Conservation (phyloP, 2,329 filamentous ascomycete species). For the Monilinia polystroma region DNA sequence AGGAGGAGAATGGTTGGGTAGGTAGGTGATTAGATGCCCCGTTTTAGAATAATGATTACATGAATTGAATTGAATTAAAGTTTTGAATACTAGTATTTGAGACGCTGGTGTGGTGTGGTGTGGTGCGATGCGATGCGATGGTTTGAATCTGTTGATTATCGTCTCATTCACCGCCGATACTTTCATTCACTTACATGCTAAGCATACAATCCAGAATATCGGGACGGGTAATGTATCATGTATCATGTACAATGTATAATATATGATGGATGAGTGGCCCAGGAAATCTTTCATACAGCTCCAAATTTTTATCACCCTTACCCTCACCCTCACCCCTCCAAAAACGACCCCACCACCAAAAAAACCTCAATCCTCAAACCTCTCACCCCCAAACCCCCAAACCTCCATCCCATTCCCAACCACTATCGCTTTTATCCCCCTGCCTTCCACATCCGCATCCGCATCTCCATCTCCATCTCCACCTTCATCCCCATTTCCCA, state of each 20-base stretch:
- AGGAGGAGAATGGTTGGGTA: conserved; percentile 28
- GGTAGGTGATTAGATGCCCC: background rate
- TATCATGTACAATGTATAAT: too few species aligned
- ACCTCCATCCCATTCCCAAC: conserved; percentile 41
- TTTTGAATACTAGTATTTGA: too few species aligned
- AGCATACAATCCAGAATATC: too few species aligned
- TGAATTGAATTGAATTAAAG: background rate
- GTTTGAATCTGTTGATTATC: too few species aligned
- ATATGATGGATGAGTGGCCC: too few species aligned
- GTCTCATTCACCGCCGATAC: too few species aligned
- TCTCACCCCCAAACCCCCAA: conserved; percentile 26
- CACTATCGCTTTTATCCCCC: background rate
- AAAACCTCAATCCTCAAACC: background rate
- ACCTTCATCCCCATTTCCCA: conserved; percentile 31
- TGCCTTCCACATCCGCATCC: conserved; percentile 20
- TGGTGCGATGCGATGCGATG: too few species aligned
- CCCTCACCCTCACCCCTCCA: background rate
- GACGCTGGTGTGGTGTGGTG: too few species aligned
- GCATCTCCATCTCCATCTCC: conserved; percentile 40
- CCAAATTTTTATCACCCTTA: background rate
- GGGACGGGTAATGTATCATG: too few species aligned
- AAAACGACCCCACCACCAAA: background rate
- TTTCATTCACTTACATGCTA: too few species aligned
- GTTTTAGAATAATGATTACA: conserved; percentile 20
- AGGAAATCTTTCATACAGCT: too few species aligned